phyloP scores from a whole-genome alignment of 805 yeast species.

The Saccharomycopsis fodiens region DNA sequence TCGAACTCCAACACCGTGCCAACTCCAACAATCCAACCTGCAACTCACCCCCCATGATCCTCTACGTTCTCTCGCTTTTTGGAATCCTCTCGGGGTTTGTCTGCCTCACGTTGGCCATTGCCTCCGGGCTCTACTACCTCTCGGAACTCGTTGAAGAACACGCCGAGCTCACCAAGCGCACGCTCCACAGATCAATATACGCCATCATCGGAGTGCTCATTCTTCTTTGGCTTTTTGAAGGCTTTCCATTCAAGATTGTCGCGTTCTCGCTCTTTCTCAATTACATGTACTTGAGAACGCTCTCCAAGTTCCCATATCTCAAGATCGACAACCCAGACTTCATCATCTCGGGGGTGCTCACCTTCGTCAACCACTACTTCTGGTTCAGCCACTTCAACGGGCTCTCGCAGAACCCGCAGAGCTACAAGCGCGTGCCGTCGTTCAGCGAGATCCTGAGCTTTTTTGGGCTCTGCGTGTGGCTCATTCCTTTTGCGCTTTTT shows the following conservation, averaged over 20 bases:
- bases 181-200: slow-evolving; percentile 57
- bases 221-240: slow-evolving; percentile 62
- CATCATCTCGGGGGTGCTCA: slow-evolving; percentile 61
- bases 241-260: slow-evolving; percentile 66
- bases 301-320: slow-evolving; percentile 78
- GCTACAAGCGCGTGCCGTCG: slow-evolving; percentile 55
- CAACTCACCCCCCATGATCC: too few relatives aligned
- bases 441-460: slow-evolving; percentile 92
- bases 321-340: slow-evolving; percentile 66
- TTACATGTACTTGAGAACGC: slow-evolving; percentile 65
- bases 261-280: slow-evolving; percentile 65
- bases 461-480: slow-evolving; percentile 90
- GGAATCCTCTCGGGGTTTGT: slow-evolving; percentile 59
- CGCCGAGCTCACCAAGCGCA: slow-evolving; percentile 71
- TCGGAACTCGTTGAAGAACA: slow-evolving; percentile 94
- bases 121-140: slow-evolving; percentile 85
- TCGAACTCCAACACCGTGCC: too few relatives aligned
- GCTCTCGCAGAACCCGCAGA: slow-evolving; percentile 53
- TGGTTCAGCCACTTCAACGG: slow-evolving; percentile 86
- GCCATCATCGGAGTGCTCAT: slow-evolving; percentile 47
- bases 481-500: slow-evolving; percentile 86
- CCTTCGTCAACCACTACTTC: slow-evolving; percentile 70
- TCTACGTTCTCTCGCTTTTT: slow-evolving; percentile 48
- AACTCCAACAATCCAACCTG: too few relatives aligned
- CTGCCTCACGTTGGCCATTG: slow-evolving; percentile 59